Percentiles rank a stretch among this genome's conserved stretches.
phyloP scores from a whole-genome alignment of 2,329 filamentous ascomycete genomes.

The Botrytis cinerea region DNA sequence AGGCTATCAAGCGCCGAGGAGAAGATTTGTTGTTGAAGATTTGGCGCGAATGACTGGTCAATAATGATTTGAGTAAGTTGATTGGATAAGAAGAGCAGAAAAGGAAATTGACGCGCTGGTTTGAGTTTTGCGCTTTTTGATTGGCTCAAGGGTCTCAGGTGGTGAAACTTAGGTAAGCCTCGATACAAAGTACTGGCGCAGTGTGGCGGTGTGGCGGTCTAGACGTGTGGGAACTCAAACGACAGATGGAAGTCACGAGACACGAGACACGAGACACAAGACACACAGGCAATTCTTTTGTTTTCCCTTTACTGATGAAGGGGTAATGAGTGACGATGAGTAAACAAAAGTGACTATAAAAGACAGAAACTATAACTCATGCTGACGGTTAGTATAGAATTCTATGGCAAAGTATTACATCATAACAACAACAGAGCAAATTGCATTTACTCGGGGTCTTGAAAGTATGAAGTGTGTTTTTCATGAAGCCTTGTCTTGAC shows the following conservation, averaged over 20 bases:
- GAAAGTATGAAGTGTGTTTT: background rate
- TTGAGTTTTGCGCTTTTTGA: background rate
- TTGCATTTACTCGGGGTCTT: background rate
- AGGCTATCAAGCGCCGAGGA: constrained; percentile 35
- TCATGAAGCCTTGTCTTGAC: background rate
- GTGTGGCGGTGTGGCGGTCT: background rate
- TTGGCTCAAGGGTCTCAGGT: background rate
- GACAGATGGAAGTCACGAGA: constrained; percentile 2
- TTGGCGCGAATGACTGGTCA: constrained; percentile 15
- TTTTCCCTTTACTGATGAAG: background rate
- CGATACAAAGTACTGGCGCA: background rate
- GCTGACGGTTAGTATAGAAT: background rate
- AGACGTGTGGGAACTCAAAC: background rate
- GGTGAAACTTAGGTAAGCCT: background rate
- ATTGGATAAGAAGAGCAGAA: constrained; percentile 16
- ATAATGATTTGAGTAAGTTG: constrained; percentile 10
- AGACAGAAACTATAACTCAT: background rate
- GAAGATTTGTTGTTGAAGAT: constrained; percentile 14
- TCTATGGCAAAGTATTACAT: background rate
- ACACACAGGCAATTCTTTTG: background rate
- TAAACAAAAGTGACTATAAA: background rate
- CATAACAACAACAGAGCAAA: background rate
- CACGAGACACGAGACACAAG: constrained; percentile 12
- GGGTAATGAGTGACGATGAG: background rate
- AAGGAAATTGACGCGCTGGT: constrained; percentile 21